Evolutionary conservation across 2,329 filamentous ascomycete genomes (phyloP).

Genomic region (Elsinoe perseae): DNA sequence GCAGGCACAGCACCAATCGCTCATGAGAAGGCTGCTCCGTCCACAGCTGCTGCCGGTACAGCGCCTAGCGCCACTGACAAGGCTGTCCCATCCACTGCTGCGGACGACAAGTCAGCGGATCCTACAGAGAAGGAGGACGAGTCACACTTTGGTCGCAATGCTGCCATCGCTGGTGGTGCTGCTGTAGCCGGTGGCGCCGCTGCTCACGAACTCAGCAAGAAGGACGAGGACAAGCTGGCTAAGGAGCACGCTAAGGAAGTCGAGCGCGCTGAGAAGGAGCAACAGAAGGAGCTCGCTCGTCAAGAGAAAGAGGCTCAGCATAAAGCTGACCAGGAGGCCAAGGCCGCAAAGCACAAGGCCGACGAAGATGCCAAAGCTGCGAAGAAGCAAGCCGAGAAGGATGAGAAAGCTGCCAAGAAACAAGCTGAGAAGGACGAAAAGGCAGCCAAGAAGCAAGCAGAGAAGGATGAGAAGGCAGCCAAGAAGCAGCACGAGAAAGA

Average conservation of each 20-base stretch:
- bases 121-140: slow-evolving; percentile 12
- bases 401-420: slow-evolving; percentile 17
- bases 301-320: slow-evolving; percentile 26
- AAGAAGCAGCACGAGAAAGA: slow-evolving; percentile 18
- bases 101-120: neutral
- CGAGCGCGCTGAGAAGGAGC: slow-evolving; percentile 25
- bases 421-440: slow-evolving; percentile 30
- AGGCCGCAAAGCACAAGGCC: slow-evolving; percentile 19
- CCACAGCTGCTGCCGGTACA: slow-evolving; percentile 14
- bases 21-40: neutral
- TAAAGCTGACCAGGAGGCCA: slow-evolving; percentile 23
- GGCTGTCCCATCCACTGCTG: neutral
- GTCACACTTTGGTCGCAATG: slow-evolving; percentile 24
- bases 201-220: slow-evolving; percentile 16
- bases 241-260: slow-evolving; percentile 21
- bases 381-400: slow-evolving; percentile 17
- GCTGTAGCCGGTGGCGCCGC: slow-evolving; percentile 23
- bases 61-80: neutral
- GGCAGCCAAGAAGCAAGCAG: slow-evolving; percentile 11
- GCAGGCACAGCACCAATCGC: neutral
- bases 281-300: slow-evolving; percentile 22
- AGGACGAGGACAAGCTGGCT: slow-evolving; percentile 27
- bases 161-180: slow-evolving; percentile 24
- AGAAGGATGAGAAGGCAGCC: slow-evolving; percentile 19
- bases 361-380: slow-evolving; percentile 28